Evolutionary conservation across 208 protist species (phyloP), one percentile per base, ranked within the genome.

Genomic region (Crithidia expoeki): DNA sequence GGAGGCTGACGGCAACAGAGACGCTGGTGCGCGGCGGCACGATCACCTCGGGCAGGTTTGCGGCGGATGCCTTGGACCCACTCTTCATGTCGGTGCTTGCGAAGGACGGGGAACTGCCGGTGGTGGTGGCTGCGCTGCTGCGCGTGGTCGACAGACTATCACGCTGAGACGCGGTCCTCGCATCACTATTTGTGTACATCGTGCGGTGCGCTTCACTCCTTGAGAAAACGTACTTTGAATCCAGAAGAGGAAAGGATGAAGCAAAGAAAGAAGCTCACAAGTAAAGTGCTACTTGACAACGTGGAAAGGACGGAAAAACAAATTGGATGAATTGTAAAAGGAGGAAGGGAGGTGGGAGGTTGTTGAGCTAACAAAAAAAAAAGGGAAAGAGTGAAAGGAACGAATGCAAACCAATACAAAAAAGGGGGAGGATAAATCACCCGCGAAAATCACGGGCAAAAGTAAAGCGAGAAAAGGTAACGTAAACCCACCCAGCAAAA

Each of bases 21-120:
- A 67, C 61, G 23, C 47, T 67, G 27, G 49, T 57, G 47, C 47
- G 61, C 2, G 61, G 61, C 3, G 61, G 61, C 11, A 67, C 49
- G 47, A 67, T 57, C 19, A 67, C 61, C 34, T 67, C 61, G 4
- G 61, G 33, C 14, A 32, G 59, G 30, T 23, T 65, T 10, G 40
- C 42, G 16, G 42, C 5, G n/a, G 4, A 17, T 17, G 4, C 16
- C n/a, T 17, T 47, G 42, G 42, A 33, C 40, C 11, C 1, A 17
- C 17, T 28, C 21, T 46, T 60, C 6, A 17, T 44, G 34, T 44
- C 55, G 34, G 2, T 60, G 34, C 5, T 16, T 30, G 17, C 23
- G 28, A 28, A 52, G 21, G 47, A 52, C 2, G 28, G 9, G 2
- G 47, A 28, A 52, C 47, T 23, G 21, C 5, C 21, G 21, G 9